These are phyloP conservation scores for Nemania sp. DNA, from an alignment of 2,329 filamentous ascomycete species.

Conservation along the genomic window DNA sequence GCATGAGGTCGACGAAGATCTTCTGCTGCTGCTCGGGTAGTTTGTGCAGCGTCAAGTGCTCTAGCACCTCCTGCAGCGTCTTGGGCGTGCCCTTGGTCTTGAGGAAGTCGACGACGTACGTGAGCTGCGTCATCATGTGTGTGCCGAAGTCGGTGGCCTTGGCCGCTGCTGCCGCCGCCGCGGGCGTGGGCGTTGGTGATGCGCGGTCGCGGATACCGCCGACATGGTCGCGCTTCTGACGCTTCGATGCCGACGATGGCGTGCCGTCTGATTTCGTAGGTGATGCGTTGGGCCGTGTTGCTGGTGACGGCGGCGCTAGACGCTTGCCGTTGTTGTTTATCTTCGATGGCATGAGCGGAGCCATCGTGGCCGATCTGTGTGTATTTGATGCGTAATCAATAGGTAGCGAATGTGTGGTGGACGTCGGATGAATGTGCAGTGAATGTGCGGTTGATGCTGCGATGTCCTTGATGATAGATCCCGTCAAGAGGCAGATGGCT, in stretches of 20 bases:
- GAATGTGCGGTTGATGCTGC: background rate
- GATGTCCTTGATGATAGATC: conserved; percentile 19
- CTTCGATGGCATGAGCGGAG: conserved; percentile 64
- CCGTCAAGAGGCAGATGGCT: conserved; percentile 26
- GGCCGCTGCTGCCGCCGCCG: conserved; percentile 45
- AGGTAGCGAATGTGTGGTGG: background rate
- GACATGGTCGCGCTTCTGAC: conserved; percentile 58
- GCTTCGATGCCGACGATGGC: conserved; percentile 48
- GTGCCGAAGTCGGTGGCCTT: conserved; percentile 73
- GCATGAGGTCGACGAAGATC: conserved; percentile 69
- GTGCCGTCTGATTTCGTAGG: conserved; percentile 45
- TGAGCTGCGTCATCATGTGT: conserved; percentile 84
- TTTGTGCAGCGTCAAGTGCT: conserved; percentile 74
- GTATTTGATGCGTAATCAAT: background rate
- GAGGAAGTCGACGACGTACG: conserved; percentile 83
- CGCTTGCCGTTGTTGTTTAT: conserved; percentile 55
- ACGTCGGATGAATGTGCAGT: background rate
- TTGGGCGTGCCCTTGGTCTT: conserved; percentile 70
- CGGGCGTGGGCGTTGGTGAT: conserved; percentile 36
- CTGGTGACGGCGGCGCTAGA: conserved; percentile 64
- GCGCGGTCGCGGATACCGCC: conserved; percentile 29
- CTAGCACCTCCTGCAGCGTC: conserved; percentile 74
- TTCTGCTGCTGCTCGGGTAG: conserved; percentile 64
- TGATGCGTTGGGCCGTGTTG: conserved; percentile 57
- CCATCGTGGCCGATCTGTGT: conserved; percentile 56